These are phyloP conservation scores for Hansenula sp. DNA, from an alignment of 1,139 yeast species.

Conservation along the genomic window DNA sequence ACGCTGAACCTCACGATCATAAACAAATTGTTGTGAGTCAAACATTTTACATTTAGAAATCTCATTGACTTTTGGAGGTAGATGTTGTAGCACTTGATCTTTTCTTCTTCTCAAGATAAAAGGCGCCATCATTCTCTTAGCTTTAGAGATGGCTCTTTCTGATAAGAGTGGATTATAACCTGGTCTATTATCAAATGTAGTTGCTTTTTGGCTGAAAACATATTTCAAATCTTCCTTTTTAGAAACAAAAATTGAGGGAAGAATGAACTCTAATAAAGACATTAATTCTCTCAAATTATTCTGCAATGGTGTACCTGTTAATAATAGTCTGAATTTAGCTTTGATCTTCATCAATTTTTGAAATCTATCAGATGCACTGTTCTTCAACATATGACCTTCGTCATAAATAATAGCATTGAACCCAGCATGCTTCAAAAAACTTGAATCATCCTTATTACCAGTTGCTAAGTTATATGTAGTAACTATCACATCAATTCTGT, in stretches of 20 bases:
- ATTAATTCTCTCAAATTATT: slow-evolving; percentile 88
- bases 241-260: slow-evolving; percentile 78
- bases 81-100: slow-evolving; percentile 83
- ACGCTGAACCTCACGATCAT: slow-evolving; percentile 50
- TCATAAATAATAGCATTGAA: slow-evolving; percentile 92
- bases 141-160: slow-evolving; percentile 86
- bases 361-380: slow-evolving; percentile 85
- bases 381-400: slow-evolving; percentile 96
- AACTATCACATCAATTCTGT: slow-evolving; percentile 84
- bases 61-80: slow-evolving; percentile 71
- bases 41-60: slow-evolving; percentile 65
- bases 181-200: slow-evolving; percentile 48
- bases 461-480: slow-evolving; percentile 93
- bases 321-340: slow-evolving; percentile 75
- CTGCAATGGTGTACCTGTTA: slow-evolving; percentile 97
- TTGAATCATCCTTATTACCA: slow-evolving; percentile 78
- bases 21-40: slow-evolving; percentile 54
- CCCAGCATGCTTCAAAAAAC: slow-evolving; percentile 66
- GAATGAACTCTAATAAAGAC: slow-evolving; percentile 82
- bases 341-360: slow-evolving; percentile 76
- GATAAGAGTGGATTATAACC: slow-evolving; percentile 79
- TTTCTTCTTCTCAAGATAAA: slow-evolving; percentile 90
- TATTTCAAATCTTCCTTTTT: slow-evolving; percentile 80
- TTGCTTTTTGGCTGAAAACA: slow-evolving; percentile 80
- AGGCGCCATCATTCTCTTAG: slow-evolving; percentile 98